A percentile compares a stretch with the other conserved stretches of the same genome.
These are phyloP conservation scores for Cicer bijugum DNA, from an alignment of 306 rosid genomes.

Conservation along the genomic window DNA sequence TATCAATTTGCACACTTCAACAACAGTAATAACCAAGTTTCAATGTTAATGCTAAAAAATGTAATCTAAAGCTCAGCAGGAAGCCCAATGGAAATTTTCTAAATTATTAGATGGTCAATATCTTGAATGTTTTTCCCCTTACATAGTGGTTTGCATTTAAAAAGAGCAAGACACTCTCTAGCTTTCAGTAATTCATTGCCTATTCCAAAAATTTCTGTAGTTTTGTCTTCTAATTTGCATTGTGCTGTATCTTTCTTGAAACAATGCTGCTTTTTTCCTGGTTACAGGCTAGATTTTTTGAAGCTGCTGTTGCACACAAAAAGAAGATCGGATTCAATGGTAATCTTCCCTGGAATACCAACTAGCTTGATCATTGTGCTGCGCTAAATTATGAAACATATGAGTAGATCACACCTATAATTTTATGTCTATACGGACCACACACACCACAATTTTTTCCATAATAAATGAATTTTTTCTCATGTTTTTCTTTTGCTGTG, in stretches of 20 bases:
- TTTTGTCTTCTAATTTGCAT: slow-evolving; percentile 4
- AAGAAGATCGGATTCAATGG: slow-evolving; percentile 97
- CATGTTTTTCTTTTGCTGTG: slow-evolving; percentile 3
- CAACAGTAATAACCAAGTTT: slow-evolving; percentile 9
- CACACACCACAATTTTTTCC: background rate
- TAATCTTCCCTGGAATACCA: slow-evolving; percentile 41
- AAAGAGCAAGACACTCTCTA: background rate
- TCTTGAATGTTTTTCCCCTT: slow-evolving; percentile 11
- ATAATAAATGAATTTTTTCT: background rate
- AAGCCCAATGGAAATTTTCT: background rate
- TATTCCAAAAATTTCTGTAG: slow-evolving; percentile 13
- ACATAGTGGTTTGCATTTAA: background rate
- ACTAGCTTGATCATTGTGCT: slow-evolving; percentile 25
- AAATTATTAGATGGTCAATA: background rate
- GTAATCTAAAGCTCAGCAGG: slow-evolving; percentile 6
- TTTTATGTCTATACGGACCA: background rate
- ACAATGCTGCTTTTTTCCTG: slow-evolving; percentile 32
- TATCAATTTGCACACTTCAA: slow-evolving; percentile 20
- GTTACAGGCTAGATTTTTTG: slow-evolving; percentile 82
- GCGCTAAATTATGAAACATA: slow-evolving; percentile 16
- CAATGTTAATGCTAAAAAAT: slow-evolving; percentile 10
- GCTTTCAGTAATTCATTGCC: slow-evolving; percentile 1
- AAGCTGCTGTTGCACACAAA: slow-evolving; percentile 85
- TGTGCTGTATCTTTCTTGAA: slow-evolving; percentile 8
- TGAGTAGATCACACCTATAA: background rate